phyloP scores from a whole-genome alignment of 2,329 filamentous ascomycete species.

The Cercospora zeae-maydis region DNA sequence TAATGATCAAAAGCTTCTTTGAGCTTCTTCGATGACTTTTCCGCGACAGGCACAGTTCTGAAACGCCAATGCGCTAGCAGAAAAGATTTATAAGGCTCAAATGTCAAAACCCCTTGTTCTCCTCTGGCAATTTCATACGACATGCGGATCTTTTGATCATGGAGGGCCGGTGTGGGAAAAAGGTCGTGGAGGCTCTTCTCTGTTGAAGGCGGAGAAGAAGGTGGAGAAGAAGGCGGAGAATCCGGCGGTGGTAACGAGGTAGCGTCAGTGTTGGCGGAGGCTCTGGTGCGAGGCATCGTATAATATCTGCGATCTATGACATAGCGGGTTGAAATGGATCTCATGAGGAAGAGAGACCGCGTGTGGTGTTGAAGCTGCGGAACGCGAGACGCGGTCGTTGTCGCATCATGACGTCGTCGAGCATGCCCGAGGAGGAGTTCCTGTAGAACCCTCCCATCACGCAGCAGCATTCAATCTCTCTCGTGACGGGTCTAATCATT shows the following conservation, averaged over 20 bases:
- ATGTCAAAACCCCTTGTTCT: slow-evolving; percentile 59
- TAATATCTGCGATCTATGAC: not conserved
- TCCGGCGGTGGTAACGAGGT: not conserved
- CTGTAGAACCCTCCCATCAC: not conserved
- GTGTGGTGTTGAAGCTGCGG: not conserved
- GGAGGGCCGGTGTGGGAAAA: slow-evolving; percentile 30
- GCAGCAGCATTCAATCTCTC: not conserved
- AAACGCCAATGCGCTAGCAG: slow-evolving; percentile 61
- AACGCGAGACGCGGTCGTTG: not conserved
- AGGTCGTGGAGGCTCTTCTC: not conserved
- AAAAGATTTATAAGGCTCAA: slow-evolving; percentile 60
- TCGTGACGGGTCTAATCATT: not conserved
- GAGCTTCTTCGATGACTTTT: slow-evolving; percentile 48
- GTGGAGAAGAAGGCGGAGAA: not conserved
- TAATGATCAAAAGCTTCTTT: slow-evolving; percentile 53
- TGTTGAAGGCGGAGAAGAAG: not conserved
- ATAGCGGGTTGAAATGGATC: not conserved
- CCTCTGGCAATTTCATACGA: slow-evolving; percentile 58
- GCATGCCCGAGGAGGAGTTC: not conserved
- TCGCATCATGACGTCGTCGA: not conserved
- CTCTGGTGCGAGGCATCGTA: slow-evolving; percentile 2
- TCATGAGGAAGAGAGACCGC: not conserved
- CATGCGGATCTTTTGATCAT: slow-evolving; percentile 41
- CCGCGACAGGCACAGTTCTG: slow-evolving; percentile 51
- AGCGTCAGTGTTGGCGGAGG: not conserved